Percentiles rank a stretch among this genome's conserved stretches.
phyloP scores from a whole-genome alignment of 805 yeast genomes.

The Nakazawaea populi region DNA sequence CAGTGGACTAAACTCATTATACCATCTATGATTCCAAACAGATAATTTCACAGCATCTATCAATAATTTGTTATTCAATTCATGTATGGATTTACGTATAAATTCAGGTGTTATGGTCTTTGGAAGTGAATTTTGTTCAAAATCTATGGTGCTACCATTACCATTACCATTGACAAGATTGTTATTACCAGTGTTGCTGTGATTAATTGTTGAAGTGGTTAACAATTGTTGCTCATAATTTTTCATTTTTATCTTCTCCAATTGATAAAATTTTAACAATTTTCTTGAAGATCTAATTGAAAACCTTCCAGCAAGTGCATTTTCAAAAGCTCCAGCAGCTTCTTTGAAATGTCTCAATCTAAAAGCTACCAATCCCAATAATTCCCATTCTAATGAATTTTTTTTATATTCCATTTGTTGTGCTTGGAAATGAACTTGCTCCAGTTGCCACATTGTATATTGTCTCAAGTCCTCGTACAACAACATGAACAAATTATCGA shows the following conservation, averaged over 20 bases:
- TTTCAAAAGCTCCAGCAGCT: constrained; percentile 78
- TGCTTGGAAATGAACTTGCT: constrained; percentile 80
- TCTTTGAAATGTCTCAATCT: constrained; percentile 83
- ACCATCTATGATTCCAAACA: constrained; percentile 99
- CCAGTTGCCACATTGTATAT: constrained; percentile 92
- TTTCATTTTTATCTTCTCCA: constrained; percentile 34
- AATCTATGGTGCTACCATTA: background rate
- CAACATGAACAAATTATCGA: constrained; percentile 64
- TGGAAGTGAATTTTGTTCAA: constrained; percentile 8
- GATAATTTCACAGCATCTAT: constrained; percentile 67
- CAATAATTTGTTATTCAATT: constrained; percentile 51
- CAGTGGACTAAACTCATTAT: constrained; percentile 78
- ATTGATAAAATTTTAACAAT: constrained; percentile 57
- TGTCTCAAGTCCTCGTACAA: constrained; percentile 70
- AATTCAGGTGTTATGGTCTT: constrained; percentile 16
- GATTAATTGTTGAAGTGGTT: constrained; percentile 3
- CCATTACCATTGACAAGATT: background rate
- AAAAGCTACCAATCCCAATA: constrained; percentile 78
- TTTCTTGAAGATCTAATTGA: constrained; percentile 76
- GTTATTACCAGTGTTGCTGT: constrained; percentile 1
- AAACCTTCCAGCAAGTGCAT: constrained; percentile 68
- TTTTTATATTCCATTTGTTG: constrained; percentile 78
- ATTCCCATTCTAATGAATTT: constrained; percentile 86
- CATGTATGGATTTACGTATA: constrained; percentile 29
- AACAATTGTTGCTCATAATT: constrained; percentile 23